Evolutionary conservation across 2,329 filamentous ascomycete species (phyloP), one percentile per base, ranked within the genome.

Genomic region (Aspergillus quadrilineatus): DNA sequence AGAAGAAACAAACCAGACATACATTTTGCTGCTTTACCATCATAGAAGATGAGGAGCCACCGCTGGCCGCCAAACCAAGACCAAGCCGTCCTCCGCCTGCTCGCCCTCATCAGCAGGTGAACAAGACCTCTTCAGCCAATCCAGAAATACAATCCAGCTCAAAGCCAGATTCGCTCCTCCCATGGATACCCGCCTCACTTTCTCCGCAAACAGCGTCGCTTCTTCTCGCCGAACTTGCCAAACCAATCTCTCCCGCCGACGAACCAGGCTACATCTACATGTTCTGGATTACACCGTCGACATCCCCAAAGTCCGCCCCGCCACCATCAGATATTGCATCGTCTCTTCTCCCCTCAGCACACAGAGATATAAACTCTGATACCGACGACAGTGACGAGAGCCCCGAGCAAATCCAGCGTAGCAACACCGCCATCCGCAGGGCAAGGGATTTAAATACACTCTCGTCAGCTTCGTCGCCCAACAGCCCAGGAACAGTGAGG

Each of bases 191-290:
- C 0, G 72, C 81, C 7, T 75, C 80, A 1, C 78, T 90, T 4
- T 82, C 87, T 2, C 86, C 89, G 1, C 79, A 88, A 63, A 89
- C 85, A 0, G 79, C 89, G 0, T 88, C 90, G 0, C 76, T 80
- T 4, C 80, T 97, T 3, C 82, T 93, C 58, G 79, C 87, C 2
- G 92, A 97, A 72, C 80, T 97, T 8, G 84, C 74, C 70, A 94
- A 83, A 78, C 91, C 80, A 1, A 83, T 92, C 45, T 92, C 90
- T 0, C 78, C 84, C 22, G 78, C 82, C 53, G 90, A 94, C 63
- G 90, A 95, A 64, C 80, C 88, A 10, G 94, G 94, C 37, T 99
- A 94, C 76, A 97, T 99, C 64, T 99, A 99, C 81, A 96, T 99
- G 74, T 99, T 97, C 80, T 97, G 93, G 92, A 82, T 97, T 22